Percentiles rank a stretch among this genome's conserved stretches.
phyloP scores from a whole-genome alignment of 306 rosid species.

The Delonix regia region DNA sequence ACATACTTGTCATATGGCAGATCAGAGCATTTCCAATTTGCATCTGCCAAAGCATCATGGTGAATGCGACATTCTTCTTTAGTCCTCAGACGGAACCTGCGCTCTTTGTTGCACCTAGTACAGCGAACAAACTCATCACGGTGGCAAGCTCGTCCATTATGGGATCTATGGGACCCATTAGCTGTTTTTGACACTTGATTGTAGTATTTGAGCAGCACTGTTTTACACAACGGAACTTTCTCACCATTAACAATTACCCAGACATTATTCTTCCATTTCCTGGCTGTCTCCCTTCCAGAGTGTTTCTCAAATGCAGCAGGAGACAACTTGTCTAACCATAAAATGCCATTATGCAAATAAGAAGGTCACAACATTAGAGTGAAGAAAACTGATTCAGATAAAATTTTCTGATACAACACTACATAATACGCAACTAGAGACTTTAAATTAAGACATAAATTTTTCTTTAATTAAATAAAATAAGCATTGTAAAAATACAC shows the following conservation, averaged over 20 bases:
- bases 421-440: neutral
- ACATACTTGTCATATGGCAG: slow-evolving; percentile 89
- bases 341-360: slow-evolving; percentile 24
- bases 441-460: neutral
- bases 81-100: slow-evolving; percentile 89
- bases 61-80: slow-evolving; percentile 87
- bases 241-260: slow-evolving; percentile 93
- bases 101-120: slow-evolving; percentile 76
- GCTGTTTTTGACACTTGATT: slow-evolving; percentile 66
- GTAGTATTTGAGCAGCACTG: slow-evolving; percentile 93
- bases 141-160: slow-evolving; percentile 73
- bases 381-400: neutral
- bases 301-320: slow-evolving; percentile 98
- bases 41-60: slow-evolving; percentile 88
- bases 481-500: slow-evolving; percentile 12
- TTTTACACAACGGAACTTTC: slow-evolving; percentile 84
- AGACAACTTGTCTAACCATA: slow-evolving; percentile 68
- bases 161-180: slow-evolving; percentile 69
- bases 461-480: slow-evolving; percentile 6
- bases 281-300: slow-evolving; percentile 94
- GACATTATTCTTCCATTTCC: slow-evolving; percentile 96
- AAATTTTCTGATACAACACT: slow-evolving; percentile 2
- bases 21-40: slow-evolving; percentile 83
- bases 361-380: neutral
- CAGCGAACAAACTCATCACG: slow-evolving; percentile 91